A percentile compares a stretch with the other conserved stretches of the same genome.
These are phyloP conservation scores for Skeletonema marinoi DNA, from an alignment of 108 stramenopile genomes.

Conservation along the genomic window DNA sequence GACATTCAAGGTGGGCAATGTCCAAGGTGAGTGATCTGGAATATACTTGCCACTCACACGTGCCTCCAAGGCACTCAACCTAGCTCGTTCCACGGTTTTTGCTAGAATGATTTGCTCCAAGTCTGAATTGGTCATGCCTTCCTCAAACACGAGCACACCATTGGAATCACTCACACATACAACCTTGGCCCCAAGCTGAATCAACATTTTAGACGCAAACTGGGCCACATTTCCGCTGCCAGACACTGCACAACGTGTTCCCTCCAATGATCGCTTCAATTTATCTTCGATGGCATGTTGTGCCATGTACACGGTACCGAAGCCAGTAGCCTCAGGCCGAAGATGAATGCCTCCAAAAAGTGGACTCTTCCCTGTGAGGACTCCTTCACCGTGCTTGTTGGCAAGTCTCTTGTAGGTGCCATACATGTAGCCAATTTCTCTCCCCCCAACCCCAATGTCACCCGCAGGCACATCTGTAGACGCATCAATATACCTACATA, in stretches of 20 bases:
- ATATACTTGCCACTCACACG: conserved; percentile 47
- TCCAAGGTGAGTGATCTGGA: conserved; percentile 52
- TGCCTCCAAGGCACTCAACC: conserved; percentile 52
- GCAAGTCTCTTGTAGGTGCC: conserved; percentile 79
- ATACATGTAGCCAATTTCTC: conserved; percentile 84
- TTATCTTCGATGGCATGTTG: conserved; percentile 68
- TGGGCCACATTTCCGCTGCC: conserved; percentile 82
- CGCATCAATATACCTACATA: conserved; percentile 68
- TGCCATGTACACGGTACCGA: conserved; percentile 74
- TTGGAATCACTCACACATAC: conserved; percentile 89
- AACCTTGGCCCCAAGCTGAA: conserved; percentile 75
- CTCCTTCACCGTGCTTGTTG: conserved; percentile 71
- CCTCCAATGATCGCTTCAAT: conserved; percentile 44
- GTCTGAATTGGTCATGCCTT: conserved; percentile 70
- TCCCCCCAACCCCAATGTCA: conserved; percentile 86
- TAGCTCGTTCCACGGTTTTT: conserved; percentile 59
- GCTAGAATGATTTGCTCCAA: conserved; percentile 50
- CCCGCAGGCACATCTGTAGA: conserved; percentile 86
- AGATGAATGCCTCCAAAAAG: conserved; percentile 70
- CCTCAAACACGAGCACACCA: conserved; percentile 68
- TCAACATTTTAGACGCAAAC: conserved; percentile 60
- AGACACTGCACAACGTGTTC: conserved; percentile 65
- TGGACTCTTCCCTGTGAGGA: conserved; percentile 75
- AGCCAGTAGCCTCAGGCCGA: conserved; percentile 82
- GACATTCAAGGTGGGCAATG: conserved; percentile 31